Evolutionary conservation across 257 asterid species (phyloP), one percentile per base, ranked within the genome.

Genomic region (Salvia splendens): DNA sequence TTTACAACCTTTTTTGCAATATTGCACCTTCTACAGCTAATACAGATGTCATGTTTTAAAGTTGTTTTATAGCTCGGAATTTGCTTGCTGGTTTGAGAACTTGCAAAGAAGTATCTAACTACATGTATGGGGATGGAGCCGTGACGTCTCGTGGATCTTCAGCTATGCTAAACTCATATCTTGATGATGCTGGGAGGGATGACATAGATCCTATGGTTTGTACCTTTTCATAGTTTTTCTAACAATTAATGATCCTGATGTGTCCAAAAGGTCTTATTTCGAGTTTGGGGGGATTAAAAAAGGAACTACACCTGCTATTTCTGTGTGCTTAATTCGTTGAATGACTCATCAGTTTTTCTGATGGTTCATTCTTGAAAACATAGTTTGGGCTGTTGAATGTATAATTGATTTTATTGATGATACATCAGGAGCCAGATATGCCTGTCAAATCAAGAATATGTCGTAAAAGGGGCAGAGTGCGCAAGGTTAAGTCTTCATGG

Each of bases 31-130:
- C 45, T 60, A 38, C 64, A 68, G 71, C 71, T 78, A 60, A 76
- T 45, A 50, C 14, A n/a, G 32, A 28, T 56, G 15, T 69, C 73
- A 61, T 74, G 36, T 64, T 77, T 32, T 66, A 70, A 86, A 93
- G 98, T 79, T 89, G 98, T 86, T 89, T 80, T 48, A 89, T 93
- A 73, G 97, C 98, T 52, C 81, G 94, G 82, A 93, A 90, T 79
- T 68, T 93, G 74, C 97, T 93, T 61, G 78, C 97, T 59, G 98
- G 96, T 68, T 78, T 89, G 79, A 89, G 86, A 82, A 87, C 98
- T 55, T 93, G 98, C 81, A 67, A 79, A 64, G 96, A 93, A 79
- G 95, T 93, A 65, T 93, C 83, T 48, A 73, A 61, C 45, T 93
- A 86, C 79, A 88, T 89, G 95, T 83, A 69, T 52, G 89, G 81